Evolutionary conservation across 257 asterid genomes (phyloP).

Genomic region (Solanum sparsipilum): DNA sequence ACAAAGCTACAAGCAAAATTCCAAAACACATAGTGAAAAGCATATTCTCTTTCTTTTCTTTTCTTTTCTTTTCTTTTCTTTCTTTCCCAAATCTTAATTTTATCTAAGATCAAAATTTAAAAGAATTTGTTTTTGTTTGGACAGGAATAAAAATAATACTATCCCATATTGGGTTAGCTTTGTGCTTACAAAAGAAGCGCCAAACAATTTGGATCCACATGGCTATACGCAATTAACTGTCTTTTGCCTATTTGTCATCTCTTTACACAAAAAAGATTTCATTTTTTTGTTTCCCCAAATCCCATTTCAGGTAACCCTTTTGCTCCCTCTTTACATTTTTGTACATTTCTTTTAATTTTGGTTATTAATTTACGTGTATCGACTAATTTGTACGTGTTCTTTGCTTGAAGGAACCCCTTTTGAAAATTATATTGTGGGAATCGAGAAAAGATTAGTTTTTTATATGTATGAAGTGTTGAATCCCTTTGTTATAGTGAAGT

Average conservation of each 20-base stretch:
- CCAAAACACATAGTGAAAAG: background rate
- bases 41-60: background rate
- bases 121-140: background rate
- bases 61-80: background rate
- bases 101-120: background rate
- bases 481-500: background rate
- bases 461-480: background rate
- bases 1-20: background rate
- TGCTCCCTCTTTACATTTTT: background rate
- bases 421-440: background rate
- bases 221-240: background rate
- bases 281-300: background rate
- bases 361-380: rapidly evolving
- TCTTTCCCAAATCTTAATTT: background rate
- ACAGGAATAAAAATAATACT: background rate
- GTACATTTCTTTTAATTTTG: background rate
- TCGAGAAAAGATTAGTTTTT: background rate
- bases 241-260: background rate
- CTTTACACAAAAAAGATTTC: background rate
- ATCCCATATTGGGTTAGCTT: background rate
- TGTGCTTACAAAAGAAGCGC: conserved; percentile 21
- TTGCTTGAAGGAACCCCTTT: background rate
- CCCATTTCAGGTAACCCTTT: background rate
- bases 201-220: conserved; percentile 24
- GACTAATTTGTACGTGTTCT: background rate